A percentile compares a stretch with the other conserved stretches of the same genome.
Conservation (phyloP, 768 basidiomycete species). For the Cubamyces lactineus region DNA sequence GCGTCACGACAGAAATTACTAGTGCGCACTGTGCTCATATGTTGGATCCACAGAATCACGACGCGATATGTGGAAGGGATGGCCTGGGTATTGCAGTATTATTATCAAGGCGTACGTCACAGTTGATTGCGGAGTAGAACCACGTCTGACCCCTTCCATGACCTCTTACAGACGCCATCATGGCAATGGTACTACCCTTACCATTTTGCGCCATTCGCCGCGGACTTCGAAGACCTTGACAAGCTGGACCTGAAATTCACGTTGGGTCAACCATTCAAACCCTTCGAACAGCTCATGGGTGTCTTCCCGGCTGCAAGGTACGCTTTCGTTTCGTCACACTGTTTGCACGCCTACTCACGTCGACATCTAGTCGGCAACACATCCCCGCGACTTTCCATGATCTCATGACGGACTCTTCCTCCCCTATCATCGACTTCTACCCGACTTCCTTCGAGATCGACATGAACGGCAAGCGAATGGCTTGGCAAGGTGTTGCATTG, state of each 20-base stretch:
- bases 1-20: constrained; percentile 30
- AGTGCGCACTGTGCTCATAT: constrained; percentile 11
- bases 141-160: constrained; percentile 4
- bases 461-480: constrained; percentile 99
- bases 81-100: constrained; percentile 95
- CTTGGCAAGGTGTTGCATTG: constrained; percentile 98
- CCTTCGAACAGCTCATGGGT: constrained; percentile 97
- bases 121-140: not conserved
- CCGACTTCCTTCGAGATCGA: constrained; percentile 91
- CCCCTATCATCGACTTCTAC: constrained; percentile 96
- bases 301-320: constrained; percentile 95
- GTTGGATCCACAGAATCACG: constrained; percentile 57
- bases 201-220: constrained; percentile 97
- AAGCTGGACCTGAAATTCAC: constrained; percentile 82
- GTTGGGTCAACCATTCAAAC: constrained; percentile 87
- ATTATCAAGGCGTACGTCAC: constrained; percentile 90
- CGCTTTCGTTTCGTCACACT: constrained; percentile 26
- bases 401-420: constrained; percentile 85
- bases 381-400: constrained; percentile 85
- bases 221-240: constrained; percentile 83
- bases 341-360: not conserved
- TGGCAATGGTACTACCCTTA: constrained; percentile 99
- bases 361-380: constrained; percentile 68
- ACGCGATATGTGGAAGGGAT: constrained; percentile 91
- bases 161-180: constrained; percentile 66